Evolutionary conservation across 768 basidiomycete species (phyloP), one percentile per base, ranked within the genome.

Genomic region (Lactifluus echinatus): DNA sequence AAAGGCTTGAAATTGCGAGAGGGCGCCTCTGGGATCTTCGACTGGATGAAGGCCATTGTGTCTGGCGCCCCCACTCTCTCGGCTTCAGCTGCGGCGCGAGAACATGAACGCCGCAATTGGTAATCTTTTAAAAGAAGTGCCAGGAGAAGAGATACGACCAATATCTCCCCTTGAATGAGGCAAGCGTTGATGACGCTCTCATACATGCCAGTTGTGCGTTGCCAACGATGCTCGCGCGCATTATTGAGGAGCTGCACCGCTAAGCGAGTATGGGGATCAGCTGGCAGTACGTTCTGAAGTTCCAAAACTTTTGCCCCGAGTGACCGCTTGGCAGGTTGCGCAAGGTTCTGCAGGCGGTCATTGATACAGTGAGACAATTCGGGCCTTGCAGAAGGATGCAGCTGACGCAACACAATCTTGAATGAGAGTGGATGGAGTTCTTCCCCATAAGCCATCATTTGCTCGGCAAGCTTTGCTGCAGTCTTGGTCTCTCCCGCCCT

Each of bases 101-200:
- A 21, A 42, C 50, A 31, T 31, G 56, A 43, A 19, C 46, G 21
- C 24, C 71, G 71, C 11, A 69, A 55, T 65, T 86, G 79, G 73
- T 77, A 85, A 29, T 88, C 84, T 61, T 84, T 80, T 42, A 87
- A 69, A 19, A 87, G 65, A 40, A 81, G 69, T 1, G 77, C 84
- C 55, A 90, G 87, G 5, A 89, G 70, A 26, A 90, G 70, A 1
- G 85, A 83, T 0, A 80, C 88, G n/a, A 87, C 74, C 39, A 91
- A 76, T 48, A 92, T 82, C 66, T 92, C 89, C 24, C 87, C 87
- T 49, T 91, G 87, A 37, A 89, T 67, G 19, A 92, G 72, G 55
- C 84, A 86, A 8, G 83, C 76, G 3, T 77, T 72, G 61, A 90
- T 74, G 48, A 89, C 69, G 2, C 74, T 73, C 50, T 77, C 76